Evolutionary conservation across 2,329 filamentous ascomycete species (phyloP), one percentile per base, ranked within the genome.

Genomic region (Talaromyces rugulosus): DNA sequence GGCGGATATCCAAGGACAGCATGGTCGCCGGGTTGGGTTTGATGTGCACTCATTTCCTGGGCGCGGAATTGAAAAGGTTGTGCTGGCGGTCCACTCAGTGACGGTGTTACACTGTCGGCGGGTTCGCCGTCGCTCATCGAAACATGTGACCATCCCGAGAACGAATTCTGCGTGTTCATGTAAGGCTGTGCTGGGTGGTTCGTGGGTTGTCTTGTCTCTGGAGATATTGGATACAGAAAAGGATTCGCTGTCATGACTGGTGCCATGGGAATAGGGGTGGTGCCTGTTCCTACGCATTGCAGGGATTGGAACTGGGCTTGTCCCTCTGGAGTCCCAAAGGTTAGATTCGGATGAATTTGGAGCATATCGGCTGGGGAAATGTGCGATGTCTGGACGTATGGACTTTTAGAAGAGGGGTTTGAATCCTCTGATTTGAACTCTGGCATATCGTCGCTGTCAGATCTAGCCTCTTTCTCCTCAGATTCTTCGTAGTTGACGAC

Each of bases 1-100:
- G 84, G 81, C 64, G 83, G 83, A 57, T 84, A 85, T 67, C 84
- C 84, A 63, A 83, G 77, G 64, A 84, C 84, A 52, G 82, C 81
- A 44, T 81, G 80, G 65, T 85, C 82, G 61, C 81, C 83, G 33
- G 79, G 75, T 68, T 86, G 83, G 61, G 83, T 81, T 66, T 81
- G 83, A 64, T 84, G 83, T 68, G 87, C 85, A 63, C 82, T 83
- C 72, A 80, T 85, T 73, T 85, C 83, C 60, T 71, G 68, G 27
- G 68, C 69, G 63, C 75, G 74, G n/a, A n/a, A n/a, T n/a, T n/a
- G 75, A 62, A 71, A 67, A 59, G 72, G 70, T 62, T 78, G 77
- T 52, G 71, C 66, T 58, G 78, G 72, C 56, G 79, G 78, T 63
- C 78, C 74, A 33, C 9, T 33, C 7, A 33, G 31, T 33, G 7